phyloP scores from a whole-genome alignment of 2,329 filamentous ascomycete genomes.

The Cryphonectria naterciae region DNA sequence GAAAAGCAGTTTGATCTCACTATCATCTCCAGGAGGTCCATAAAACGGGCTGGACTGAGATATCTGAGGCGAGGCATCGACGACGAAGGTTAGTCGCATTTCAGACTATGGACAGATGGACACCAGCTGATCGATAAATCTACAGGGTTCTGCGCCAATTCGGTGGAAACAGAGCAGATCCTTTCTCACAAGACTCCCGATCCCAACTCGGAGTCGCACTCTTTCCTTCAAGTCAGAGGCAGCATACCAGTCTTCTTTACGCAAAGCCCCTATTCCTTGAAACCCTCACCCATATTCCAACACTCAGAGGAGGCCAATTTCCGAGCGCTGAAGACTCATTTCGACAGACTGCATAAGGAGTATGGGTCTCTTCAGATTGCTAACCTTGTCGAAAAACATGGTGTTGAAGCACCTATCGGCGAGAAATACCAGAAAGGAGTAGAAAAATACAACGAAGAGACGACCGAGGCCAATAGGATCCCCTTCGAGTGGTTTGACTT shows the following conservation, averaged over 20 bases:
- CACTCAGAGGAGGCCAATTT: slow-evolving; percentile 82
- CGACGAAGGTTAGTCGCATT: slow-evolving; percentile 69
- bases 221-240: slow-evolving; percentile 84
- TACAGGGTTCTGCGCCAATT: slow-evolving; percentile 68
- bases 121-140: not conserved
- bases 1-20: slow-evolving; percentile 77
- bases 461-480: slow-evolving; percentile 53
- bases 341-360: slow-evolving; percentile 66
- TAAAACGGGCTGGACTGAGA: slow-evolving; percentile 82
- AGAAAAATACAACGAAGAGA: slow-evolving; percentile 66
- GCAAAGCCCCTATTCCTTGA: slow-evolving; percentile 90
- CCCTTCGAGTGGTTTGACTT: slow-evolving; percentile 98
- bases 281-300: slow-evolving; percentile 80
- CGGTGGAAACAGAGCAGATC: slow-evolving; percentile 94
- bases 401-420: slow-evolving; percentile 79
- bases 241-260: slow-evolving; percentile 96
- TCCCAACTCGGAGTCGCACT: slow-evolving; percentile 66
- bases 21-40: slow-evolving; percentile 85
- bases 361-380: slow-evolving; percentile 82
- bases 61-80: slow-evolving; percentile 91
- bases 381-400: slow-evolving; percentile 87
- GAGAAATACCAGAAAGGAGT: slow-evolving; percentile 74
- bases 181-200: slow-evolving; percentile 74
- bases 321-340: slow-evolving; percentile 78
- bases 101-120: no score